Evolutionary conservation across 192 early-diverging fungal species (phyloP), one percentile per base, ranked within the genome.

Genomic region (Podila epicladia): DNA sequence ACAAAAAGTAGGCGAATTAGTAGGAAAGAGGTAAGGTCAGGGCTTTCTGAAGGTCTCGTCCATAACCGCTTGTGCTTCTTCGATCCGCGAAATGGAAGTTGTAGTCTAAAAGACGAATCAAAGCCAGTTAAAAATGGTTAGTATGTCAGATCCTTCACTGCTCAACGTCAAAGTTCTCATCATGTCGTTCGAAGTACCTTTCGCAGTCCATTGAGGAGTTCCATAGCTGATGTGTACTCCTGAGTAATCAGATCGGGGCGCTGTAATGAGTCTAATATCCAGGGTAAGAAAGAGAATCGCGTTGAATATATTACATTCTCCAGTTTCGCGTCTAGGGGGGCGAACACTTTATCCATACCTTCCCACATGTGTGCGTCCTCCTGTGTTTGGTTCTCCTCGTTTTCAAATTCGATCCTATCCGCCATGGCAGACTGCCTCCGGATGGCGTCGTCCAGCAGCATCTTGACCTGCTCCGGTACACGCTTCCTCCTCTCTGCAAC

Each of bases 391-490:
- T 69, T 55, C 31, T 73, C 67, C 24, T 53, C 67, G 4, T 70
- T 60, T 22, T 82, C 72, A 57, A 82, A 85, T n/a, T 77, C 80
- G 28, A 76, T 53, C n/a, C 72, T 69, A 58, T 85, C 84, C 6
- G 72, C 71, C 0, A 82, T 37, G 13, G 79, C 73, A 15, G 84
- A 77, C 53, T 85, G 80, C 15, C 84, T 67, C 5, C 60, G 55
- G 28, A 85, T 71, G 29, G 75, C 84, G 62, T 85, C 84, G 41
- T 78, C 71, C 35, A 85, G 66, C 26, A 85, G 28, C 74, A 76
- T 82, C 32, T 76, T 82, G 67, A 85, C 79, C 66, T 82, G 84
- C n/a, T 82, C 75, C 17, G 84, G 84, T 4, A 85, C 79, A 38
- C 66, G 65, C 41, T 77, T 85, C 71, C 84, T 75, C 28, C 79